These are phyloP conservation scores for Mucor sp. DNA, from an alignment of 371 early-diverging fungal genomes.

Conservation along the genomic window DNA sequence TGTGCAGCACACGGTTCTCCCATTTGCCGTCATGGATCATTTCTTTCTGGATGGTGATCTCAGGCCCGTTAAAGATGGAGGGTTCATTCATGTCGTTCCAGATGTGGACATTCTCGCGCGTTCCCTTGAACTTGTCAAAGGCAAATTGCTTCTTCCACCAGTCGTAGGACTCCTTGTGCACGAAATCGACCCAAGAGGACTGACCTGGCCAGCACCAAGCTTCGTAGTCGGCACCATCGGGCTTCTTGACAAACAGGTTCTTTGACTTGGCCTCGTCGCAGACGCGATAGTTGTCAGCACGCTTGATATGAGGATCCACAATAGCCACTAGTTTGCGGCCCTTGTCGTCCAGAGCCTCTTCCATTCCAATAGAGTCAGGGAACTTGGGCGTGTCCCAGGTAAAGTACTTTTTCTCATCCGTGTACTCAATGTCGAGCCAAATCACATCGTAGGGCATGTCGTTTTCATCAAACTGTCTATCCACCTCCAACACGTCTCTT, in stretches of 20 bases:
- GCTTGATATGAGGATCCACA: constrained; percentile 97
- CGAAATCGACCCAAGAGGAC: constrained; percentile 89
- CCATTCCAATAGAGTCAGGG: constrained; percentile 89
- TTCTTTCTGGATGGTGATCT: constrained; percentile 93
- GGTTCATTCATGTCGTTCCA: constrained; percentile 98
- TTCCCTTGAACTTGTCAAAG: constrained; percentile 73
- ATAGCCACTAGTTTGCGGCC: constrained; percentile 94
- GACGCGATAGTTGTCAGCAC: constrained; percentile 72
- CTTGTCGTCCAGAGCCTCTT: constrained; percentile 65
- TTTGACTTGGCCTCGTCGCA: constrained; percentile 77
- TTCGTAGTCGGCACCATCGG: constrained; percentile 72
- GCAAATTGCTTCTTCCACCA: constrained; percentile 83
- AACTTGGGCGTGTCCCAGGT: constrained; percentile 91
- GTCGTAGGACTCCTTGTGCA: constrained; percentile 72
- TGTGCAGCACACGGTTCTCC: constrained; percentile 92
- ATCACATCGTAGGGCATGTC: constrained; percentile 94
- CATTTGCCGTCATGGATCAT: constrained; percentile 74
- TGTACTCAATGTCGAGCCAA: constrained; percentile 96
- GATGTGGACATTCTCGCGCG: constrained; percentile 73
- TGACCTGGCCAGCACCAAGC: constrained; percentile 96
- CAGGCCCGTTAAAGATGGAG: constrained; percentile 89
- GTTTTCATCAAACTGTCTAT: constrained; percentile 77
- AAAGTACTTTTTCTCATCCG: constrained; percentile 88
- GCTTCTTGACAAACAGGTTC: constrained; percentile 80
- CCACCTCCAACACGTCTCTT: constrained; percentile 80